A percentile compares a stretch with the other conserved stretches of the same genome.
phyloP scores from a whole-genome alignment of 1,284 basidiomycete genomes.

The Macrocybe sp. region DNA sequence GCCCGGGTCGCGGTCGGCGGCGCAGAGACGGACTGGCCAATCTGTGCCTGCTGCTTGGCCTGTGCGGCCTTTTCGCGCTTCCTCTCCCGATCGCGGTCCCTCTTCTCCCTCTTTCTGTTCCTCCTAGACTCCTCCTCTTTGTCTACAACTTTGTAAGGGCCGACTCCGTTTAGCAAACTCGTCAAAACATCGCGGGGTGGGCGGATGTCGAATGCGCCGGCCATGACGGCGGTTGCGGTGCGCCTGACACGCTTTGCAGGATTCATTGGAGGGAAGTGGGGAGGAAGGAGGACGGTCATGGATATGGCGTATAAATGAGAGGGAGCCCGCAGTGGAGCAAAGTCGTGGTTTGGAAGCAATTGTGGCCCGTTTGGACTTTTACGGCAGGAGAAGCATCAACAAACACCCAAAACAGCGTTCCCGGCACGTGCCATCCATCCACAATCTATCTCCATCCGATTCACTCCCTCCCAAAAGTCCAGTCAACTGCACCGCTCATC shows the following conservation, averaged over 20 bases:
- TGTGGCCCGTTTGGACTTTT: constrained; percentile 37
- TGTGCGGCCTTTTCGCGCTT: constrained; percentile 36
- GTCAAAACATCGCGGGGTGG: constrained; percentile 70
- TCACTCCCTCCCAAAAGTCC: too few relatives aligned
- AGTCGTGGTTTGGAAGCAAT: constrained; percentile 43
- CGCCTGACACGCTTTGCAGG: constrained; percentile 52
- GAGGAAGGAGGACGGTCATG: constrained; percentile 35
- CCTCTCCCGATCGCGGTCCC: constrained; percentile 39
- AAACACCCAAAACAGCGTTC: constrained; percentile 25
- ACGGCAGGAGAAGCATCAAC: constrained; percentile 43
- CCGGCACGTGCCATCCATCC: constrained; percentile 1
- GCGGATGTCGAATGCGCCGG: constrained; percentile 63
- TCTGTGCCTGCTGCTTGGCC: constrained; percentile 18
- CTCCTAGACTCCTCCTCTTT: constrained; percentile 48
- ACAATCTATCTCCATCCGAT: too few relatives aligned
- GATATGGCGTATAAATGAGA: constrained; percentile 28
- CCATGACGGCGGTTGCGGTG: constrained; percentile 67
- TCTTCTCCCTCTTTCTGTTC: constrained; percentile 48
- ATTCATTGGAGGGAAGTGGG: constrained; percentile 22
- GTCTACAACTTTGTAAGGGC: constrained; percentile 56
- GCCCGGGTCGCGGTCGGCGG: constrained; percentile 16
- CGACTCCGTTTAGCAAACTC: constrained; percentile 69
- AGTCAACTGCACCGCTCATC: too few relatives aligned
- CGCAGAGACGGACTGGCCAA: constrained; percentile 16
- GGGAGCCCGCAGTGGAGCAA: constrained; percentile 36